Evolutionary conservation across 306 rosid genomes (phyloP).

Genomic region (Prunus salicina): DNA sequence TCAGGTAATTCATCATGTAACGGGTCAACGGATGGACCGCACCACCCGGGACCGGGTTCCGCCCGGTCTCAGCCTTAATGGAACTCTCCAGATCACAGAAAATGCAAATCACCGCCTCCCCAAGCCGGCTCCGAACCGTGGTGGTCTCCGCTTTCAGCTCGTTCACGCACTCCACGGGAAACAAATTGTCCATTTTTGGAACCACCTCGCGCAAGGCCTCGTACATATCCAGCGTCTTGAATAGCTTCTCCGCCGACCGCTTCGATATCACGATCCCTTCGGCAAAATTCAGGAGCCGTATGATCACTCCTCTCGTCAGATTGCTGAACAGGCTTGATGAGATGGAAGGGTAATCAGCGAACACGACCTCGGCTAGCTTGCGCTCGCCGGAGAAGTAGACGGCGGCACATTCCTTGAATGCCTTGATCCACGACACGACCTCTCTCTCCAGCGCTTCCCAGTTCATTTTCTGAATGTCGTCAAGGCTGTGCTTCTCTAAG

Average conservation of each 20-base stretch:
- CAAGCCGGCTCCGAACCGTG: conserved; percentile 37
- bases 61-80: conserved; percentile 53
- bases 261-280: conserved; percentile 53
- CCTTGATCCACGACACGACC: conserved; percentile 55
- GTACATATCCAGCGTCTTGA: conserved; percentile 74
- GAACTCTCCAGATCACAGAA: conserved; percentile 64
- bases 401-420: conserved; percentile 44
- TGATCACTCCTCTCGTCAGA: conserved; percentile 35
- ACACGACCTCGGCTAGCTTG: conserved; percentile 40
- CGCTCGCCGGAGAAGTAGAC: conserved; percentile 46
- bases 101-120: conserved; percentile 40
- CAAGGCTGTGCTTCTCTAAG: conserved; percentile 34
- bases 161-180: conserved; percentile 17
- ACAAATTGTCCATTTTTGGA: conserved; percentile 18
- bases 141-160: conserved; percentile 41
- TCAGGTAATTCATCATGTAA: conserved; percentile 71
- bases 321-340: conserved; percentile 32
- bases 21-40: conserved; percentile 83
- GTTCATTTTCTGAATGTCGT: conserved; percentile 59
- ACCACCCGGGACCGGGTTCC: conserved; percentile 62
- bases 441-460: conserved; percentile 64
- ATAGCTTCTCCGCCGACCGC: conserved; percentile 61
- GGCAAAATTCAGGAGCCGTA: conserved; percentile 55
- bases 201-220: conserved; percentile 54
- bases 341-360: conserved; percentile 29